A percentile compares a stretch with the other conserved stretches of the same genome.
Evolutionary conservation across 2,329 filamentous ascomycete species (phyloP).

Genomic region (Clathrospora elynae): DNA sequence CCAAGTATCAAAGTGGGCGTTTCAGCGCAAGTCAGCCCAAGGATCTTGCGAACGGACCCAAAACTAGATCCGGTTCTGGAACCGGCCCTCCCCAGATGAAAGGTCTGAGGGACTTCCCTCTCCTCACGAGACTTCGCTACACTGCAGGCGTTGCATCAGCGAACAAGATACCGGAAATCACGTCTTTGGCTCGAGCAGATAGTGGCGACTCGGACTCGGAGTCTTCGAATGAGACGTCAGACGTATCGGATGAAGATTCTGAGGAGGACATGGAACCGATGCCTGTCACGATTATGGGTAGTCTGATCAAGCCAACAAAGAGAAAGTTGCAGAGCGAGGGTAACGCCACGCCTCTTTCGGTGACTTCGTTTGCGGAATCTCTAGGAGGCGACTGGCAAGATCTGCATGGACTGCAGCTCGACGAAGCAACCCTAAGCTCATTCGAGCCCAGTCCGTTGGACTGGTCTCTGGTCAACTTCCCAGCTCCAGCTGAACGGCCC

Average conservation of each 20-base stretch:
- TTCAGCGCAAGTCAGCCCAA: slow-evolving; percentile 36
- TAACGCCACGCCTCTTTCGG: slow-evolving; percentile 44
- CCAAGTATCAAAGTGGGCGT: slow-evolving; percentile 60
- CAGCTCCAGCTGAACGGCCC: slow-evolving; percentile 32
- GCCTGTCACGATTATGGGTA: slow-evolving; percentile 24
- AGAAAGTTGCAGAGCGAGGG: slow-evolving; percentile 45
- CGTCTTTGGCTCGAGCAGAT: slow-evolving; percentile 20
- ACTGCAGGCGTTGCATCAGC: slow-evolving; percentile 33
- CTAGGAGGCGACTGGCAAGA: slow-evolving; percentile 38
- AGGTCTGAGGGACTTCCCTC: slow-evolving; percentile 35
- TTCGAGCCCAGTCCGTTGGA: slow-evolving; percentile 46
- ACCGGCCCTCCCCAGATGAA: slow-evolving; percentile 18
- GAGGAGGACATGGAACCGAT: slow-evolving; percentile 19
- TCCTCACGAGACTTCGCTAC: slow-evolving; percentile 41
- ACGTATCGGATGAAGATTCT: slow-evolving; percentile 28
- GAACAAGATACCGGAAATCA: slow-evolving; percentile 23
- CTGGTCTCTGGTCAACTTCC: slow-evolving; percentile 44
- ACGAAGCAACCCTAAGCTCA: slow-evolving; percentile 30
- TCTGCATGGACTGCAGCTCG: slow-evolving; percentile 33
- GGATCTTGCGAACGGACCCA: slow-evolving; percentile 7
- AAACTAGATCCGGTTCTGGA: slow-evolving; percentile 6
- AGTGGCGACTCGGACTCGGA: slow-evolving; percentile 39
- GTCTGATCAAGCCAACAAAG: slow-evolving; percentile 32
- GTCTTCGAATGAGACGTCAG: slow-evolving; percentile 34
- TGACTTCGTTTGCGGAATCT: slow-evolving; percentile 44